Evolutionary conservation across 176 grass and related monocot species (phyloP), one percentile per base, ranked within the genome.

Genomic region (Oropetium thomaeum): DNA sequence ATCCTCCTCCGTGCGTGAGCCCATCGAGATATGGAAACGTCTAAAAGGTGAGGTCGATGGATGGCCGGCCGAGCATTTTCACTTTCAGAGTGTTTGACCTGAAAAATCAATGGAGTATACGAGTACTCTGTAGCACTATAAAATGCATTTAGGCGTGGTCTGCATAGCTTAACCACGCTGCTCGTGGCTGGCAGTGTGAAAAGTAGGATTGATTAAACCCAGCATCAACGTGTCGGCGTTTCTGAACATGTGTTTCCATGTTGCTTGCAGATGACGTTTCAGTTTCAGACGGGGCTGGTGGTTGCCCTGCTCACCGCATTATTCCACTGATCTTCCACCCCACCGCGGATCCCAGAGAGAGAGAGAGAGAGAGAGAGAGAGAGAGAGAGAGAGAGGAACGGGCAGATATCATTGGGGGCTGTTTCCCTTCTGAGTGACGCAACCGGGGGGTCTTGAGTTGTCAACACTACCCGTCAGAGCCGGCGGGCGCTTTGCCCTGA

Each of bases 291-390:
- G 65, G 81, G 84, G 78, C n/a, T n/a, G n/a, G 88, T 87, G 53
- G 81, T 87, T 87, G 70, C 70, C 72, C 84, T 89, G 47, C 76
- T 87, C 87, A 84, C 81, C 38, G 71, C 80, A 69, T 89, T 93
- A 84, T 82, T 79, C 71, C 70, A 83, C 75, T 71, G 69, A 84
- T 60, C 84, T 87, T 93, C 90, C 67, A 69, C 33, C 67, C n/a
- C n/a, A n/a, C n/a, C n/a, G n/a, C n/a, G n/a, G n/a, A n/a, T n/a
- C n/a, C n/a, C n/a, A n/a, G n/a, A n/a, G n/a, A n/a, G n/a, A n/a
- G n/a, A n/a, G n/a, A n/a, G n/a, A n/a, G 61, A 60, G 40, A 47
- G 32, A 42, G 54, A 60, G 30, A 47, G 38, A n/a, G n/a, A n/a
- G n/a, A n/a, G n/a, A n/a, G 61, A 60, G 40, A 47, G 32, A 42